These are phyloP conservation scores for Bauhinia variegata DNA, from an alignment of 306 rosid genomes.

Conservation along the genomic window DNA sequence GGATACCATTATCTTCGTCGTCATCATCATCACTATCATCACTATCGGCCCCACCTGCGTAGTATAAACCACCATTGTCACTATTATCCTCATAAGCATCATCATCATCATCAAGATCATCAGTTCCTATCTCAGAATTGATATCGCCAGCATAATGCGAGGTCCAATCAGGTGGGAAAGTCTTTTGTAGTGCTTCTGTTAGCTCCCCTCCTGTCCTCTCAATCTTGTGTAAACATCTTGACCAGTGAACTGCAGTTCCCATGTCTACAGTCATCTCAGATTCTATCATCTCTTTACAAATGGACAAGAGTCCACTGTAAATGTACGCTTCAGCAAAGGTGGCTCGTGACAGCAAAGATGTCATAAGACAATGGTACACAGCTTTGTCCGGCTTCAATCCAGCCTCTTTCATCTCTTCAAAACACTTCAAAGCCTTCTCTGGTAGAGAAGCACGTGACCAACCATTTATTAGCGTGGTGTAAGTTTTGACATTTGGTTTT, in stretches of 20 bases:
- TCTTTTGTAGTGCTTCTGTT: slow-evolving; percentile 83
- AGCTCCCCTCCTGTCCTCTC: slow-evolving; percentile 90
- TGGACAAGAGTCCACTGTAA: slow-evolving; percentile 64
- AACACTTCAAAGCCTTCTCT: slow-evolving; percentile 85
- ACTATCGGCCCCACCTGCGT: slow-evolving; percentile 22
- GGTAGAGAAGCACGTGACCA: slow-evolving; percentile 98
- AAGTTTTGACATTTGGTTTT: slow-evolving; percentile 88
- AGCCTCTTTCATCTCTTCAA: slow-evolving; percentile 76
- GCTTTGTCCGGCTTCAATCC: slow-evolving; percentile 92
- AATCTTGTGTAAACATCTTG: slow-evolving; percentile 75
- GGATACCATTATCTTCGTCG: slow-evolving; percentile 29
- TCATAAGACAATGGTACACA: slow-evolving; percentile 93
- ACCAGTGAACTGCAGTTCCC: slow-evolving; percentile 99
- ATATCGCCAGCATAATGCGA: slow-evolving; percentile 46
- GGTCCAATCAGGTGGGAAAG: slow-evolving; percentile 96
- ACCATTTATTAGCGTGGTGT: slow-evolving; percentile 82
- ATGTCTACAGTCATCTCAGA: slow-evolving; percentile 78
- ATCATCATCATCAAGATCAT: slow-evolving; percentile 43
- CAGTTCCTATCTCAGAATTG: slow-evolving; percentile 42
- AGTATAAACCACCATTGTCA: slow-evolving; percentile 35
- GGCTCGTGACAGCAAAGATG: slow-evolving; percentile 92
- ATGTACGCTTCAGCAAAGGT: slow-evolving; percentile 72
- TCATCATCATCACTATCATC: slow-evolving; percentile 12
- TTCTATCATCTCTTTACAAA: slow-evolving; percentile 81
- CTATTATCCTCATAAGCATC: slow-evolving; percentile 25